Evolutionary conservation across 2,329 filamentous ascomycete species (phyloP).

Genomic region (Penicillium aurantiogriseum): DNA sequence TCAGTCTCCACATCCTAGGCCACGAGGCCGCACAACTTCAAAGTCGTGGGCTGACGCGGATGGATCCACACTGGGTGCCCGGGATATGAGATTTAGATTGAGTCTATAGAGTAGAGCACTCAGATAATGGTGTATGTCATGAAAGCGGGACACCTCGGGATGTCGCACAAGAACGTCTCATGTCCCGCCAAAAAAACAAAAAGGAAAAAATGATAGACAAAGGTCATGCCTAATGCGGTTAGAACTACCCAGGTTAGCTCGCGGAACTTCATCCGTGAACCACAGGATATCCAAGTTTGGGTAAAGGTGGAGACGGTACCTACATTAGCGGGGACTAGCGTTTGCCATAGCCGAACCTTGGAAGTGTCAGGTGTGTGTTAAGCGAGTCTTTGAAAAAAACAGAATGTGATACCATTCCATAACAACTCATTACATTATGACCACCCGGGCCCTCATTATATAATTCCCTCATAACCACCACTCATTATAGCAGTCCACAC

Average conservation of each 20-base stretch:
- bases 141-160: neutral
- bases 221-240: neutral
- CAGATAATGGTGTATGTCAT: no score
- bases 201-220: neutral
- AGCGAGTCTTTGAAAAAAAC: neutral
- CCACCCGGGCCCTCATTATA: neutral
- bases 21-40: neutral
- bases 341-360: neutral
- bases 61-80: neutral
- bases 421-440: slow-evolving; percentile 1
- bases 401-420: neutral
- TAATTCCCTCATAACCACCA: neutral
- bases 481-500: neutral
- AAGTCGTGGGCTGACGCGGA: neutral
- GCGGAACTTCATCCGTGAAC: neutral
- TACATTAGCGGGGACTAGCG: neutral
- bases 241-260: neutral
- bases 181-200: neutral
- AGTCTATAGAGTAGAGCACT: neutral
- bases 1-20: neutral
- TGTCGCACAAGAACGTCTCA: neutral
- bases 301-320: neutral
- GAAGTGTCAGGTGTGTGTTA: neutral
- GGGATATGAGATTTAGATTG: neutral
- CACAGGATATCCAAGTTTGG: neutral